Base-by-base conservation (phyloP, 2,329 filamentous ascomycete species). In the Macrophomina tecta region DNA sequence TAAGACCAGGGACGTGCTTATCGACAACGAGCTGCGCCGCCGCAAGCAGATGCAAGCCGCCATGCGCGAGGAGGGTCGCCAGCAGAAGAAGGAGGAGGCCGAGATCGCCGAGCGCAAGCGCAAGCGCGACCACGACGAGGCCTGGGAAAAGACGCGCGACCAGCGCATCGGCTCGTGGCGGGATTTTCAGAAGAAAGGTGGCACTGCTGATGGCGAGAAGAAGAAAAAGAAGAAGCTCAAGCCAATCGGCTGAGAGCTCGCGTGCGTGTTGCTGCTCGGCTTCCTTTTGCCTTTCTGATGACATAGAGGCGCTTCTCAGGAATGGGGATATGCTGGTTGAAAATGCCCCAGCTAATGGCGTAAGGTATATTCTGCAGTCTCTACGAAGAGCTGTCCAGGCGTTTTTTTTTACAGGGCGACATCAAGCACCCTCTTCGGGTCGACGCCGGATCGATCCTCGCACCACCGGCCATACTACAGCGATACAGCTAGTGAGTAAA, bases 61-160 rank as follows among this genome's bases (percentile, higher is more conserved):
- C 83, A 91, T 99, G 90, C 93, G 97, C 80, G 95, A 99, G 79
- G 94, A 99, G 79, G 95, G 95, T 6, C 86, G 95, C 65, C 90
- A 95, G 82, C 90, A 96, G 85, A 88, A 89, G 76, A 91, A 91
- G 77, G 89, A 89, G 73, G 95, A 99, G 28, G 91, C 93, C 72
- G 94, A 97, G 81, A 69, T 91, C 9, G 93, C 94, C 42, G 82
- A 82, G 73, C 73, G 82, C 66, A 84, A 84, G 78, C 71, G 82
- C 67, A 84, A 84, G 86, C 86, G 95, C 68, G 93, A 98, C 76
- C 92, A 95, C 78, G 93, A 98, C 71, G 89, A 95, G 81, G 91
- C 94, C 69, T 99, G 95, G 95, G 95, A 99, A 83, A 89, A 92
- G 75, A 97, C 91, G 32, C 84, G 95, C 55, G 95, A 99, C 68